Conservation (phyloP, 1,139 yeast species). For the Lodderomyces parapsilosis region DNA sequence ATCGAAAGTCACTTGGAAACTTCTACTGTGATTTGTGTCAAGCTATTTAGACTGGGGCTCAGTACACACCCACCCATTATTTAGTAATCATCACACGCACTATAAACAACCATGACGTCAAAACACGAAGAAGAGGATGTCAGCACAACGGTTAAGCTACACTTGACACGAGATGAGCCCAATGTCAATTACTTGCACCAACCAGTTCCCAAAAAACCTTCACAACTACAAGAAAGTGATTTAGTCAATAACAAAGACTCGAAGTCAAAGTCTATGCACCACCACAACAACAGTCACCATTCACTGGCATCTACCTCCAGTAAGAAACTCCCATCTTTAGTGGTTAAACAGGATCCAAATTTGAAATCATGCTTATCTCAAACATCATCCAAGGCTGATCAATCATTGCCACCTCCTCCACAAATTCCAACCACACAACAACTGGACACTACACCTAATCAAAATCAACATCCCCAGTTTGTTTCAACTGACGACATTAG, state of each 20-base stretch:
- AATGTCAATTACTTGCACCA: slow-evolving; percentile 1
- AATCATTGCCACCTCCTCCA: background rate
- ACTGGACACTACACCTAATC: background rate
- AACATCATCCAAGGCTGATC: slow-evolving; percentile 6
- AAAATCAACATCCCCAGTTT: slow-evolving; percentile 21
- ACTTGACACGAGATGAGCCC: background rate
- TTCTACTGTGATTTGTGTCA: no score
- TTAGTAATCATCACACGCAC: no score
- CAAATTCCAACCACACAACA: background rate
- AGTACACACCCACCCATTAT: no score
- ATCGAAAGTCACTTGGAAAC: no score
- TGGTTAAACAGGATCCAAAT: slow-evolving; percentile 23
- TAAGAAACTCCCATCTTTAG: slow-evolving; percentile 13
- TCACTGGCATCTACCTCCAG: background rate
- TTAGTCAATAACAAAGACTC: background rate
- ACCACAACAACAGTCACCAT: background rate
- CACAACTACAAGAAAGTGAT: slow-evolving; percentile 2
- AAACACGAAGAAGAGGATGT: background rate
- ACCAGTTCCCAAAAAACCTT: slow-evolving; percentile 4
- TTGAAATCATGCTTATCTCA: slow-evolving; percentile 26
- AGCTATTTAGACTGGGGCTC: no score
- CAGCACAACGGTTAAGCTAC: background rate
- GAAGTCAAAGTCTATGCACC: background rate
- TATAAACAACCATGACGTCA: background rate
- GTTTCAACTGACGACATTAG: slow-evolving; percentile 21